Evolutionary conservation across 495 filamentous ascomycete species (phyloP), one percentile per base, ranked within the genome.

Genomic region (Aspergillus cavernicola): DNA sequence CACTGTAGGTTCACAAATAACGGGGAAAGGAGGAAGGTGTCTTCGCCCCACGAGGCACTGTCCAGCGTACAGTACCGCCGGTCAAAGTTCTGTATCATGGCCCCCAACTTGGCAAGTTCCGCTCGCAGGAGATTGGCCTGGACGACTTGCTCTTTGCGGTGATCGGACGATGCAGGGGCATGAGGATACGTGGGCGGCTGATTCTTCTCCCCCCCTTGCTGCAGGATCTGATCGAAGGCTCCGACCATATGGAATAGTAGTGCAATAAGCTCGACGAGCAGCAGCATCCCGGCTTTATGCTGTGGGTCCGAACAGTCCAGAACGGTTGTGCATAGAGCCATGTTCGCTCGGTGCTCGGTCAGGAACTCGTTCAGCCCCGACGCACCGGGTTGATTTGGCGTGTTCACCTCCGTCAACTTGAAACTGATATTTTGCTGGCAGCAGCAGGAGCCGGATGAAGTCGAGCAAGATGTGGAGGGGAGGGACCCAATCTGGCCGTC

Each of bases 1-100:
- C 50, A 52, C n/a, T 44, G 50, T 4, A 52, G 40, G 12, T 52
- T 52, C 4, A 31, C 31, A 12, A 52, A 52, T 13, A 52, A 5
- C 6, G 50, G 50, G 1, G 50, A 52, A 18, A 52, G 40, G 4
- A 52, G 50, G 15, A 52, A 44, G 1, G 22, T 42, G 7, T 20
- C 50, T 12, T 52, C 40, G 11, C n/a, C 19, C 16, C 40, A 52
- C 1, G 39, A 43, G 5, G 31, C 1, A 28, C 32, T 45, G 39
- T 38, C 40, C 13, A 45, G 39, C 12, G 22, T 19, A 22, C 50
- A 52, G n/a, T 44, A 52, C 40, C 50, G 39, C 20, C 50, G 18
- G 31, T 52, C 39, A 12, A 44, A 37, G 5, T 45, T 31, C 13
- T 52, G 39, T 18, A 52, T 52, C 39, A 52, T 10, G 6, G 31